Evolutionary conservation across 1,139 yeast species (phyloP).

Genomic region (Wickerhamiella pararugosa): DNA sequence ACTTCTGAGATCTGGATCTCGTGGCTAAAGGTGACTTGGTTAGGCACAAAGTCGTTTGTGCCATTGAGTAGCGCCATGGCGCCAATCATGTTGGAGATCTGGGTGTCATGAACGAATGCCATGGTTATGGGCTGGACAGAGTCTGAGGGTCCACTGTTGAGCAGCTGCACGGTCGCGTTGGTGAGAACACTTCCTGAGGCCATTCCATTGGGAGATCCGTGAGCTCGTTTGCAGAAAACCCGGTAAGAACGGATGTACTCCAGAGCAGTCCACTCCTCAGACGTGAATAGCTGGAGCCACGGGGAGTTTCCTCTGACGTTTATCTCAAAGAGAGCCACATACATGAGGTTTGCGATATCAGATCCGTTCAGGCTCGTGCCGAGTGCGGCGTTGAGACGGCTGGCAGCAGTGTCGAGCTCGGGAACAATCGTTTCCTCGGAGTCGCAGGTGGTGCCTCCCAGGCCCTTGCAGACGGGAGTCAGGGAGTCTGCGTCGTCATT

Average conservation of each 20-base stretch:
- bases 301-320: constrained; percentile 37
- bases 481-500: constrained; percentile 22
- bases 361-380: constrained; percentile 28
- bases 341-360: constrained; percentile 30
- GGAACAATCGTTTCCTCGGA: constrained; percentile 8
- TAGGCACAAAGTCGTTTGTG: constrained; percentile 25
- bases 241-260: constrained; percentile 33
- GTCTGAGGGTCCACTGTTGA: constrained; percentile 27
- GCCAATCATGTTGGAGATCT: constrained; percentile 33
- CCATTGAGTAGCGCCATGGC: constrained; percentile 36
- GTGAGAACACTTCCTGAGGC: constrained; percentile 36
- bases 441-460: constrained; percentile 8
- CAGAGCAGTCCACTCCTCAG: constrained; percentile 35
- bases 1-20: constrained; percentile 33
- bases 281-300: constrained; percentile 37
- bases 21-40: constrained; percentile 27
- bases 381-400: constrained; percentile 25
- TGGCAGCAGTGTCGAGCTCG: constrained; percentile 28
- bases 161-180: constrained; percentile 32
- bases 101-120: constrained; percentile 45
- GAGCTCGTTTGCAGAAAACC: constrained; percentile 37
- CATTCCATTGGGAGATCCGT: constrained; percentile 33
- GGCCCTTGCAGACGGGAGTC: constrained; percentile 13
- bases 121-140: constrained; percentile 24
- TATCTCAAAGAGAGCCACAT: constrained; percentile 41